These are phyloP conservation scores for Xylaria sp. DNA, from an alignment of 2,329 filamentous ascomycete genomes.

Conservation along the genomic window DNA sequence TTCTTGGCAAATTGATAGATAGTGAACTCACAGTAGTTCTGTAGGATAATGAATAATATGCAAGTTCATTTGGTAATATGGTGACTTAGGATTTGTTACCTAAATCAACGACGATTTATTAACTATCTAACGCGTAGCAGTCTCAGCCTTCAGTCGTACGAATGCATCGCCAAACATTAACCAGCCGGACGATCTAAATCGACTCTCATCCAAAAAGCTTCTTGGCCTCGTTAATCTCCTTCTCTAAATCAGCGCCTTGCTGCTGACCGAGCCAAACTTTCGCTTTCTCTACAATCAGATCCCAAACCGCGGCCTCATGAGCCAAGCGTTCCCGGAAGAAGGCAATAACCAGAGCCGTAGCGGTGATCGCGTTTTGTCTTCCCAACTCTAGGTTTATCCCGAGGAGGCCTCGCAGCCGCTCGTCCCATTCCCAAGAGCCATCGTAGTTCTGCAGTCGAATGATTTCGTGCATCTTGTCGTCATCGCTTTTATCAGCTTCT, in stretches of 20 bases:
- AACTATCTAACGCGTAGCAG: not conserved
- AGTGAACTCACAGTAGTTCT: not conserved
- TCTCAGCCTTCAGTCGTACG: not conserved
- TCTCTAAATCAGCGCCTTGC: conserved; percentile 9
- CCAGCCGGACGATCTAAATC: not conserved
- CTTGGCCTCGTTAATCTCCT: conserved; percentile 23
- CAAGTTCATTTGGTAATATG: conserved; percentile 4
- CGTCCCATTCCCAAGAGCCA: conserved; percentile 33
- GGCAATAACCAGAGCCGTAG: conserved; percentile 27
- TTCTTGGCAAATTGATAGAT: conserved; percentile 28
- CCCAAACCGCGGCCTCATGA: conserved; percentile 27
- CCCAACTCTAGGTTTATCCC: not conserved
- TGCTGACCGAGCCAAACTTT: conserved; percentile 26
- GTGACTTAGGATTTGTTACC: not conserved
- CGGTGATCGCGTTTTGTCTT: not conserved
- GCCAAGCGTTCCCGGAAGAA: conserved; percentile 19
- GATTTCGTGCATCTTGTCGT: conserved; percentile 28
- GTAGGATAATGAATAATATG: not conserved
- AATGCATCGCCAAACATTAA: not conserved
- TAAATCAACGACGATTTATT: not conserved
- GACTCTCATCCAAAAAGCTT: conserved; percentile 4
- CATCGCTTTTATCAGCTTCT: not conserved
- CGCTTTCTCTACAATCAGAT: conserved; percentile 32
- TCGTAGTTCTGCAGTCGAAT: conserved; percentile 33
- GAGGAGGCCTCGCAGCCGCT: not conserved